Evolutionary conservation across 2,329 filamentous ascomycete genomes (phyloP).

Genomic region (Exophiala bonariae): DNA sequence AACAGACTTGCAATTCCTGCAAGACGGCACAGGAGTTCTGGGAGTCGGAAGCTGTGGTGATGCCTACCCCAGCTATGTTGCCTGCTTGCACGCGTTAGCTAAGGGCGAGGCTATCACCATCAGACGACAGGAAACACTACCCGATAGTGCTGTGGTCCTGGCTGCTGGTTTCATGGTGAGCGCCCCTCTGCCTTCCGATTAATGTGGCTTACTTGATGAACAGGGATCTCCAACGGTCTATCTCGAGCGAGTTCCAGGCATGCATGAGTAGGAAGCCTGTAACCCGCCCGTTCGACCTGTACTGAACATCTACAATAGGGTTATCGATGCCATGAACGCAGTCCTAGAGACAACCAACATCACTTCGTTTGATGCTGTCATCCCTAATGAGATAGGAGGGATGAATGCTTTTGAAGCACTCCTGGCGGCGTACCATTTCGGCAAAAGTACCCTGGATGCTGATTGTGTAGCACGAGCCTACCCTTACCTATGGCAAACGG

Average conservation of each 20-base stretch:
- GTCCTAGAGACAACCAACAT: neutral
- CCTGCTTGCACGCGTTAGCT: slow-evolving; percentile 3
- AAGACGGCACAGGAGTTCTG: slow-evolving; percentile 36
- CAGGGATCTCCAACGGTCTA: slow-evolving; percentile 4
- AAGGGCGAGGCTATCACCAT: slow-evolving; percentile 5
- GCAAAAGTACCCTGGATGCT: slow-evolving; percentile 1
- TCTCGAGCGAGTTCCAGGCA: slow-evolving; percentile 4
- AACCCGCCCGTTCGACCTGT: neutral
- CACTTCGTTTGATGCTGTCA: slow-evolving; percentile 3
- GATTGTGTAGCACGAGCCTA: slow-evolving; percentile 4
- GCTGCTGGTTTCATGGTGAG: slow-evolving; percentile 6
- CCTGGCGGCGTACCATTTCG: neutral
- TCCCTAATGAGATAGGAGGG: slow-evolving; percentile 4
- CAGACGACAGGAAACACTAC: slow-evolving; percentile 4
- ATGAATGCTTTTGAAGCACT: slow-evolving; percentile 1
- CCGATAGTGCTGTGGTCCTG: slow-evolving; percentile 1
- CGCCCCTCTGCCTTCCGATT: neutral
- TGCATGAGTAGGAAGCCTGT: slow-evolving; percentile 5
- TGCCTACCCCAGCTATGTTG: slow-evolving; percentile 30
- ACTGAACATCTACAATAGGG: slow-evolving; percentile 1
- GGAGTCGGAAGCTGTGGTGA: slow-evolving; percentile 41
- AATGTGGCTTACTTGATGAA: slow-evolving; percentile 3
- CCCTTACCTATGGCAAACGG: slow-evolving; percentile 5
- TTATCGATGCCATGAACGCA: slow-evolving; percentile 1
- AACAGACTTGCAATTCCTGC: slow-evolving; percentile 38